phyloP scores from a whole-genome alignment of 768 basidiomycete species.

The Neoboletus subvelutipes region DNA sequence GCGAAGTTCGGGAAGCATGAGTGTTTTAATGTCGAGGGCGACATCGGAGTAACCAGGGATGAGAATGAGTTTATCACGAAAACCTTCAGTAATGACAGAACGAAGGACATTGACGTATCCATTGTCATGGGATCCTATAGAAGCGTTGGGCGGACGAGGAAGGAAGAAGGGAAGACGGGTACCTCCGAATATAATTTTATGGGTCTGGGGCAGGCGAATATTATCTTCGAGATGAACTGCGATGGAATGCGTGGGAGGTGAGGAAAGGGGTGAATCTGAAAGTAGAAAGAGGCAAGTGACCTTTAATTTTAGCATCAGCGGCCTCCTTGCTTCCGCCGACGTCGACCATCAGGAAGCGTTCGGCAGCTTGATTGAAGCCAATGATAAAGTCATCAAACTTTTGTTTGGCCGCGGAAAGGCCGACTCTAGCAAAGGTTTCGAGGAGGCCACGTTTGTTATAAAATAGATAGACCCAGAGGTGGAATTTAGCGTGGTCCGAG shows the following conservation, averaged over 20 bases:
- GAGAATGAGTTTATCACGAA: constrained; percentile 61
- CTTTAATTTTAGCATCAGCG: constrained; percentile 75
- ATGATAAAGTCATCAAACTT: constrained; percentile 63
- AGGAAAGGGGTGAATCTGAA: constrained; percentile 1
- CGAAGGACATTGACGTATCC: constrained; percentile 65
- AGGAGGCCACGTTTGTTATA: constrained; percentile 60
- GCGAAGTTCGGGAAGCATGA: constrained; percentile 51
- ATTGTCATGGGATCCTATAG: constrained; percentile 67
- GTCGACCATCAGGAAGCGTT: constrained; percentile 67
- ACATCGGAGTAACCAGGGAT: constrained; percentile 63
- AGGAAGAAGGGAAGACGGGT: constrained; percentile 10
- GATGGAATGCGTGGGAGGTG: constrained; percentile 4
- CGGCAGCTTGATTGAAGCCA: constrained; percentile 70
- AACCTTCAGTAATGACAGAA: constrained; percentile 64
- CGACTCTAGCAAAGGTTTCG: constrained; percentile 44
- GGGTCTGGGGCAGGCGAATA: constrained; percentile 57
- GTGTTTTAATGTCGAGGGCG: constrained; percentile 56
- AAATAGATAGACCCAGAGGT: constrained; percentile 64
- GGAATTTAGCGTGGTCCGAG: constrained; percentile 33
- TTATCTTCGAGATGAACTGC: constrained; percentile 42
- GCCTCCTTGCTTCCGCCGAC: constrained; percentile 72
- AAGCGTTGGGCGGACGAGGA: constrained; percentile 1
- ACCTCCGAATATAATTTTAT: constrained; percentile 70
- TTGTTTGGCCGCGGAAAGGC: constrained; percentile 34
- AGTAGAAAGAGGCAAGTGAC: constrained; percentile 33